Conservation (phyloP, 371 early-diverging fungal species). For the Mortierella sp. region DNA sequence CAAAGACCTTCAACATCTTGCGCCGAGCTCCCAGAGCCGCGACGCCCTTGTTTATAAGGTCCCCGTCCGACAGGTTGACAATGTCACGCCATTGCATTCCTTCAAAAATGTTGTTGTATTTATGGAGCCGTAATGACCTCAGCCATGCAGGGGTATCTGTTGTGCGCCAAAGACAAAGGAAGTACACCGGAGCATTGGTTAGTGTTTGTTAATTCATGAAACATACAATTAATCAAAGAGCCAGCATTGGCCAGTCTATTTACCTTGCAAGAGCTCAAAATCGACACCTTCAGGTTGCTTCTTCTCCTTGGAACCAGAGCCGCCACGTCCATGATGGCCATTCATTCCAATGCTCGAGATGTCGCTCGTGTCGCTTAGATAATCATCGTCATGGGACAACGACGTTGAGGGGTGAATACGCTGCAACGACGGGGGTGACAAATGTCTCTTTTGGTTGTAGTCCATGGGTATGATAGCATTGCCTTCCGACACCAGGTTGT, state of each 20-base stretch:
- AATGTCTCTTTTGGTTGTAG: conserved; percentile 46
- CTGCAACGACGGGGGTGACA: conserved; percentile 36
- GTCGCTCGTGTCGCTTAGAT: conserved; percentile 75
- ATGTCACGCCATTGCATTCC: conserved; percentile 91
- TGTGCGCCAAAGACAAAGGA: conserved; percentile 2
- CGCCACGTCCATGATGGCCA: conserved; percentile 50
- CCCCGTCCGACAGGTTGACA: conserved; percentile 87
- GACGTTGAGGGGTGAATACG: conserved; percentile 23
- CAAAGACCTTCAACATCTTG: conserved; percentile 97
- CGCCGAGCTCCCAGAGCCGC: conserved; percentile 94
- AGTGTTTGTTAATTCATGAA: background rate
- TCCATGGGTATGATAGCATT: conserved; percentile 42
- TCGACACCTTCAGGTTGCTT: conserved; percentile 82
- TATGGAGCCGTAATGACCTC: conserved; percentile 92
- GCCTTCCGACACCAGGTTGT: conserved; percentile 20
- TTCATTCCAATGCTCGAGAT: conserved; percentile 63
- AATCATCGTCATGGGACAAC: conserved; percentile 54
- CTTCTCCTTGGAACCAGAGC: conserved; percentile 74
- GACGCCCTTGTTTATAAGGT: conserved; percentile 89
- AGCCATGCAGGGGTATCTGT: conserved; percentile 95
- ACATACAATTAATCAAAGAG: background rate
- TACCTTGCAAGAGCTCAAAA: conserved; percentile 82
- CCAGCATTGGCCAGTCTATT: background rate
- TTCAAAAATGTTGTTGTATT: conserved; percentile 92
- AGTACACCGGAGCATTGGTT: background rate